Evolutionary conservation across 2,329 filamentous ascomycete species (phyloP).

Genomic region (Mycosphaerella sp.): DNA sequence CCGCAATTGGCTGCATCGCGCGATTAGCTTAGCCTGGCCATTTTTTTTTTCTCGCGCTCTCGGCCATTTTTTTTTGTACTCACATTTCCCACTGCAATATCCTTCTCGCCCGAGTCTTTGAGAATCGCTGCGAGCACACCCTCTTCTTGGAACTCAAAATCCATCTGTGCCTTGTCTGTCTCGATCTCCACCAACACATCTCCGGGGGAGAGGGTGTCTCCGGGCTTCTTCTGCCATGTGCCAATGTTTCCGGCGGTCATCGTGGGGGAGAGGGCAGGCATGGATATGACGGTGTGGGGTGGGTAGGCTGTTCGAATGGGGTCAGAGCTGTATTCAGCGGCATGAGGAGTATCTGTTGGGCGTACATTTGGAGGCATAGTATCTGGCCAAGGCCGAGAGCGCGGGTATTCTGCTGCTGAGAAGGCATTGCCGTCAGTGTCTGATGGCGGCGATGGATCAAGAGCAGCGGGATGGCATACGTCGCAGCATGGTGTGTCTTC

Average conservation of each 20-base stretch:
- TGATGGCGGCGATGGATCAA: background rate
- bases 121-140: slow-evolving; percentile 91
- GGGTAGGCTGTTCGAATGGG: slow-evolving; percentile 68
- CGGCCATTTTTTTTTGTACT: slow-evolving; percentile 39
- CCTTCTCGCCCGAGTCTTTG: slow-evolving; percentile 88
- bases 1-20: slow-evolving; percentile 72
- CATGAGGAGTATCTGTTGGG: slow-evolving; percentile 10
- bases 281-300: slow-evolving; percentile 89
- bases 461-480: slow-evolving; percentile 27
- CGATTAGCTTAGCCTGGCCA: slow-evolving; percentile 15
- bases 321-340: slow-evolving; percentile 28
- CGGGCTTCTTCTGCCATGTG: slow-evolving; percentile 94
- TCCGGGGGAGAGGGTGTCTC: slow-evolving; percentile 78
- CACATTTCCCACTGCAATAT: slow-evolving; percentile 90
- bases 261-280: slow-evolving; percentile 96
- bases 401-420: slow-evolving; percentile 44
- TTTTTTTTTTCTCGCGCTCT: background rate
- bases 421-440: slow-evolving; percentile 12
- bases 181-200: slow-evolving; percentile 81
- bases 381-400: slow-evolving; percentile 55
- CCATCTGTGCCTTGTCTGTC: slow-evolving; percentile 99
- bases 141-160: slow-evolving; percentile 99
- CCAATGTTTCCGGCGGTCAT: slow-evolving; percentile 98
- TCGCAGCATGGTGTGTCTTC: slow-evolving; percentile 31
- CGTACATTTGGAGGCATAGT: slow-evolving; percentile 64